These are phyloP conservation scores for Ceratocystis ficicola DNA, from an alignment of 2,329 filamentous ascomycete species.

Conservation along the genomic window DNA sequence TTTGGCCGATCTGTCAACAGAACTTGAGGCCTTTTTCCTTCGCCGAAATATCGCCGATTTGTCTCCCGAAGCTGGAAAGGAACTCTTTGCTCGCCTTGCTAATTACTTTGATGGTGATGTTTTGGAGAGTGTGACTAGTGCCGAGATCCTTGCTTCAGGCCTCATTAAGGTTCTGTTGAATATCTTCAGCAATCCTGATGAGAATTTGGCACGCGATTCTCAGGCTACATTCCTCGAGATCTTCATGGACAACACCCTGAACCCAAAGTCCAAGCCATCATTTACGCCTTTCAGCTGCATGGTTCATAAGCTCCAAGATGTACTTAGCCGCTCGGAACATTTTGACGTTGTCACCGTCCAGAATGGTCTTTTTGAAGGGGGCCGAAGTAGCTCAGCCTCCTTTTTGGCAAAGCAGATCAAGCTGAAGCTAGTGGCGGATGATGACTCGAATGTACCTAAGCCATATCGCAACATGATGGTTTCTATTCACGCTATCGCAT, in stretches of 20 bases:
- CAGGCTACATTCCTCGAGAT: conserved; percentile 77
- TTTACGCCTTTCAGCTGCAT: conserved; percentile 80
- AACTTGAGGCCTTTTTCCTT: conserved; percentile 62
- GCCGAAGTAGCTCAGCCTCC: conserved; percentile 78
- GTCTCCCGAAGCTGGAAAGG: conserved; percentile 41
- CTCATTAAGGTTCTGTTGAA: conserved; percentile 74
- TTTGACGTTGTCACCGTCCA: conserved; percentile 96
- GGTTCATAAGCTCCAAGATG: conserved; percentile 86
- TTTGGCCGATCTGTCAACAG: conserved; percentile 56
- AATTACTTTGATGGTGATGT: conserved; percentile 81
- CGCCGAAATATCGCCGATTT: conserved; percentile 38
- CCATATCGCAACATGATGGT: conserved; percentile 93
- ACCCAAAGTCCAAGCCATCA: conserved; percentile 54
- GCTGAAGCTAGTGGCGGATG: conserved; percentile 76
- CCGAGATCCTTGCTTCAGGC: conserved; percentile 81
- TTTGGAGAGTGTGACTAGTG: conserved; percentile 86
- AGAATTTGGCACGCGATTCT: conserved; percentile 50
- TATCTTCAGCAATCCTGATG: conserved; percentile 63
- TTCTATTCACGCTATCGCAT: conserved; percentile 94
- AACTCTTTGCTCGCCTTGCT: conserved; percentile 63
- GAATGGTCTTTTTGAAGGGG: conserved; percentile 80
- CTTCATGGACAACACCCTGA: conserved; percentile 71
- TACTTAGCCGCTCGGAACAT: conserved; percentile 91
- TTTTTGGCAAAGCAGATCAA: conserved; percentile 96
- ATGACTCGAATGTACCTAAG: conserved; percentile 77